Base-by-base conservation (phyloP, 2,329 filamentous ascomycete genomes). In the Beauveria asiatica region DNA sequence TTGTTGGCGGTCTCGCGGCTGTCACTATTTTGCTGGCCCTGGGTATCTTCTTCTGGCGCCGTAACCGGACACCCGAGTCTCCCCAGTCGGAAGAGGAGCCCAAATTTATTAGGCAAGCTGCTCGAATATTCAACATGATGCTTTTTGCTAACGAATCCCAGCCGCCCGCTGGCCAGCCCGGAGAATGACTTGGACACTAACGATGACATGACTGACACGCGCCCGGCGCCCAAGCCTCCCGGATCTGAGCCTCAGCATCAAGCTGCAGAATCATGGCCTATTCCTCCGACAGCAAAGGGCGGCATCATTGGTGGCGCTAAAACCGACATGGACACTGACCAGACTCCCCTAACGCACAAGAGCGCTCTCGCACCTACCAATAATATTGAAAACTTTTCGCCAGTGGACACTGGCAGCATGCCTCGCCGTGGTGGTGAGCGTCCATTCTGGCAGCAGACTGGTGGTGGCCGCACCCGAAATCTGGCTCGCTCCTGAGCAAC, bases 1-100 rank as follows among this genome's bases (percentile, higher is more conserved):
- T 75, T 17, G 74, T 85, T 45, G 77, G 79, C n/a, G 80, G 79
- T 17, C 71, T 81, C 0, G 80, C 78, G 5, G 74, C 74, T 3
- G 62, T 83, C 1, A 69, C 76, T 9, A 72, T 75, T 7, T 62
- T 83, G 7, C 62, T 75, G 6, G 74, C 74, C 0, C 63, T 82
- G 0, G 69, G 67, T 21, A 66, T 80, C 55, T 81, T 75, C 65
- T 70, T 79, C 55, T 70, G 76, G 67, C 75, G 76, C 51, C 76
- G 76, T 42, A 75, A 73, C 54, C 73, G 71, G 56, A 30, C 33
- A 16, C 23, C 57, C 11, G 21, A 33, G 8, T 16, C 41, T 21
- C n/a, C 39, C 7, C 27, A 53, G 5, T 25, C 41, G 16, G 42
- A 57, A 27, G 55, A 61, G 25, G 54, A 49, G 7, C 55, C 60